Evolutionary conservation across 805 yeast genomes (phyloP), one percentile per base, ranked within the genome.

Genomic region (Saccharomycopsis lassenensis): DNA sequence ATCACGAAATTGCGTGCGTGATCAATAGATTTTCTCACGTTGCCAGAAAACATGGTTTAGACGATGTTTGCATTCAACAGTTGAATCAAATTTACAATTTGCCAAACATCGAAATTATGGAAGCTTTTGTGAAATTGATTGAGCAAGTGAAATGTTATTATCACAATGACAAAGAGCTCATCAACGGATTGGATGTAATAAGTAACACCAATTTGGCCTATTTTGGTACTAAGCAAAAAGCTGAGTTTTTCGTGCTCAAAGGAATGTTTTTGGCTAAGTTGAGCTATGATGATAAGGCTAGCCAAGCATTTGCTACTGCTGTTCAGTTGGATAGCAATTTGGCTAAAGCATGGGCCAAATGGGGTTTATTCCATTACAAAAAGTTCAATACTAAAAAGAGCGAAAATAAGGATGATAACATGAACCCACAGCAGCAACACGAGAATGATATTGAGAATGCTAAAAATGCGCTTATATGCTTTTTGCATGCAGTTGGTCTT

Each of bases 271-370:
- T 89, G 49, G 93, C 94, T 15, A 89, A 86, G 54, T 64, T 91
- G 48, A 78, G 84, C 47, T 89, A 84, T 30, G 76, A 77, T 46
- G 97, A 89, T 41, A 96, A 89, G 50, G 97, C 99, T 10, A 87
- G 91, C 53, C 94, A 91, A 54, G 95, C 95, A 0, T 91, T 91
- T 62, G 95, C 97, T 1, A 84, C 96, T 2, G 95, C 98, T 1
- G 96, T 91, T 14, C 97, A 91, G 56, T 77, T 91, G 39, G 98
- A 93, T 52, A 69, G 89, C 48, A 85, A 87, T 50, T 59, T 91
- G 31, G 95, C 97, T 1, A 89, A 91, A 55, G 97, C 98, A 0
- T 91, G 99, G 99, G 97, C 96, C 3, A 96, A 93, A 55, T 91
- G 99, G 99, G 99, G 98, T 43, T 75, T 77, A 54, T 91, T 85